phyloP scores from a whole-genome alignment of 129 eudicot genomes.

The Solidago caesia region DNA sequence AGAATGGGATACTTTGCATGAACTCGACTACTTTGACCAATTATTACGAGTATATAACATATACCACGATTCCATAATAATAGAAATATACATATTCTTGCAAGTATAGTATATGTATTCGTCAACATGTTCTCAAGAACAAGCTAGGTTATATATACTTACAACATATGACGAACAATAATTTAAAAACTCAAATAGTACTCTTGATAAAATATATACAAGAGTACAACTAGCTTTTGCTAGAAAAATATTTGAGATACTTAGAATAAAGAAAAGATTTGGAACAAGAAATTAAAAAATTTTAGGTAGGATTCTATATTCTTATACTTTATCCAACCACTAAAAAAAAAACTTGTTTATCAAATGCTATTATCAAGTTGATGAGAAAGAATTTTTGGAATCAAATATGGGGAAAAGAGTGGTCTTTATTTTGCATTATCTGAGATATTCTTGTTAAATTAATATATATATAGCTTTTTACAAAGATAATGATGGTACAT shows the following conservation, averaged over 20 bases:
- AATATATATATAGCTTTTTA: constrained; percentile 6
- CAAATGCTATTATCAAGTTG: constrained; percentile 30
- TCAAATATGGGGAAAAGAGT: constrained; percentile 32
- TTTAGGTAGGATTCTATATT: constrained; percentile 42
- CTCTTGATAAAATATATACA: not conserved
- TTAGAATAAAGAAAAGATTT: constrained; percentile 6
- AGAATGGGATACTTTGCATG: not conserved
- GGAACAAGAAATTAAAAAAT: not conserved
- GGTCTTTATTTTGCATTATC: constrained; percentile 41
- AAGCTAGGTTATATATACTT: not conserved
- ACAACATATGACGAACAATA: not conserved
- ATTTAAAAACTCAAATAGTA: not conserved
- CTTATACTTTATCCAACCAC: constrained; percentile 40
- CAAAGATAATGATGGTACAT: constrained; percentile 30
- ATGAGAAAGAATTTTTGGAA: constrained; percentile 35
- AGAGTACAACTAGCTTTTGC: too few species aligned
- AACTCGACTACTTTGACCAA: not conserved
- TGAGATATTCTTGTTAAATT: constrained; percentile 32
- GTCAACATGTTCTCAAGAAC: not conserved
- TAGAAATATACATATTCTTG: not conserved
- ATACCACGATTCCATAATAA: not conserved
- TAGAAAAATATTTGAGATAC: not conserved
- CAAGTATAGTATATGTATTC: not conserved
- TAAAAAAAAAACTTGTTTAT: not conserved
- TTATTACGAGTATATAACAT: not conserved